Conservation (phyloP, 805 yeast genomes). For the Komagataella pastoris region DNA sequence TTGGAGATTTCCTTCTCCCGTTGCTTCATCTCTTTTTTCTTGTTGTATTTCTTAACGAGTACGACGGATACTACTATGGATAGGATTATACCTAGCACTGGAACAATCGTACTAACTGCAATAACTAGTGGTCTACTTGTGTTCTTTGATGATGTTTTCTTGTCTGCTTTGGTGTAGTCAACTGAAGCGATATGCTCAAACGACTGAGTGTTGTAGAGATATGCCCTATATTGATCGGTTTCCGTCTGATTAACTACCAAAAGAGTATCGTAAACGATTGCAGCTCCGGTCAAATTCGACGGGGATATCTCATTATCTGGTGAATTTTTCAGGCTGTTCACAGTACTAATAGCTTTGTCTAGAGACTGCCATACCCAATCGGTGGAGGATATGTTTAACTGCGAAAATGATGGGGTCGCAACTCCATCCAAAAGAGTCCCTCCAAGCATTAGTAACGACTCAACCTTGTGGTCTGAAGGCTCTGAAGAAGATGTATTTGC, state of each 20-base stretch:
- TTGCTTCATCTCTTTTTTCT: conserved; percentile 12
- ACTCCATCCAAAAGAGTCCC: conserved; percentile 31
- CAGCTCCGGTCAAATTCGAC: conserved; percentile 28
- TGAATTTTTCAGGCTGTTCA: conserved; percentile 11
- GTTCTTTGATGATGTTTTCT: conserved; percentile 6
- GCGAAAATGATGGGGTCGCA: conserved; percentile 29
- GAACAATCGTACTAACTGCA: conserved; percentile 31
- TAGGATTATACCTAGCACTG: conserved; percentile 23
- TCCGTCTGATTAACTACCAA: conserved; percentile 23
- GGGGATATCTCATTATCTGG: conserved; percentile 12
- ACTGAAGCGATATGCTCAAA: conserved; percentile 19
- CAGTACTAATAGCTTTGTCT: conserved; percentile 11
- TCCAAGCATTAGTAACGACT: conserved; percentile 30
- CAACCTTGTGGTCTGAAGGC: conserved; percentile 25
- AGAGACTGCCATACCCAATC: conserved; percentile 32
- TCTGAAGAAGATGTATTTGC: conserved; percentile 8
- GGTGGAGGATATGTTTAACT: conserved; percentile 19
- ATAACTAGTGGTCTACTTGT: conserved; percentile 20
- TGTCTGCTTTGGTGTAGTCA: conserved; percentile 15
- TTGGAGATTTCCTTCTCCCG: conserved; percentile 16
- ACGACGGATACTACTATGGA: conserved; percentile 15
- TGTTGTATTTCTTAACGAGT: conserved; percentile 15
- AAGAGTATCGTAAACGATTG: conserved; percentile 35
- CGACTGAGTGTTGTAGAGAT: conserved; percentile 26
- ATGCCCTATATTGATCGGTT: conserved; percentile 16